A percentile compares a stretch with the other conserved stretches of the same genome.
Evolutionary conservation across 2,329 filamentous ascomycete genomes (phyloP).

Genomic region (Stemphylium beticola): DNA sequence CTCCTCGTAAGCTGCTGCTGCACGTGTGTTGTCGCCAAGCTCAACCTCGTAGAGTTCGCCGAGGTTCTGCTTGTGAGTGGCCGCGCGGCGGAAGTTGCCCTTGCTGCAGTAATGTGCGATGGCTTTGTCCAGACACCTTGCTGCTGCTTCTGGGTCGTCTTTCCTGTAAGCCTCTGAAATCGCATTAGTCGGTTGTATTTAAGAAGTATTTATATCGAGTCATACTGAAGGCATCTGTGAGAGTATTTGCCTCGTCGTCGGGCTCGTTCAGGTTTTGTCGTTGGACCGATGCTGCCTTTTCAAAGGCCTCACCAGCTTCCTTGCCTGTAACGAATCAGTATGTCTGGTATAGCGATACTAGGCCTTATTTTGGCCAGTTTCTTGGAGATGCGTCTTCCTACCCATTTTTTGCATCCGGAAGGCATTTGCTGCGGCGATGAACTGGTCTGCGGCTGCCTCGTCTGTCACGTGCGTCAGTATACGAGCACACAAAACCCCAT

Average conservation of each 20-base stretch:
- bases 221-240: slow-evolving; percentile 82
- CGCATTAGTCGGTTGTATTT: slow-evolving; percentile 12
- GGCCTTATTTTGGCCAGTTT: background rate
- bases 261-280: slow-evolving; percentile 83
- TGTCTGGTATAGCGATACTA: background rate
- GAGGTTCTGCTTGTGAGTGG: slow-evolving; percentile 86
- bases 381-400: slow-evolving; percentile 49
- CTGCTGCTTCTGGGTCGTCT: slow-evolving; percentile 81
- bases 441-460: slow-evolving; percentile 86
- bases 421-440: slow-evolving; percentile 86
- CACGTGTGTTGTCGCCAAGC: slow-evolving; percentile 76
- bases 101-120: slow-evolving; percentile 87
- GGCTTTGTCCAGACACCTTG: slow-evolving; percentile 76
- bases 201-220: background rate
- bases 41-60: slow-evolving; percentile 87
- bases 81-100: slow-evolving; percentile 89
- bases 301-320: slow-evolving; percentile 86
- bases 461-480: slow-evolving; percentile 49
- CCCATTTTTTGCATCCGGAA: slow-evolving; percentile 87
- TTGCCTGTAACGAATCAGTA: slow-evolving; percentile 62
- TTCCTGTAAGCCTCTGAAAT: slow-evolving; percentile 77
- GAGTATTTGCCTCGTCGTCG: slow-evolving; percentile 87
- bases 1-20: slow-evolving; percentile 81
- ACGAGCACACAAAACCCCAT: background rate
- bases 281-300: slow-evolving; percentile 82